Conservation (phyloP, 768 basidiomycete genomes). For the Phylloporus scabripes region DNA sequence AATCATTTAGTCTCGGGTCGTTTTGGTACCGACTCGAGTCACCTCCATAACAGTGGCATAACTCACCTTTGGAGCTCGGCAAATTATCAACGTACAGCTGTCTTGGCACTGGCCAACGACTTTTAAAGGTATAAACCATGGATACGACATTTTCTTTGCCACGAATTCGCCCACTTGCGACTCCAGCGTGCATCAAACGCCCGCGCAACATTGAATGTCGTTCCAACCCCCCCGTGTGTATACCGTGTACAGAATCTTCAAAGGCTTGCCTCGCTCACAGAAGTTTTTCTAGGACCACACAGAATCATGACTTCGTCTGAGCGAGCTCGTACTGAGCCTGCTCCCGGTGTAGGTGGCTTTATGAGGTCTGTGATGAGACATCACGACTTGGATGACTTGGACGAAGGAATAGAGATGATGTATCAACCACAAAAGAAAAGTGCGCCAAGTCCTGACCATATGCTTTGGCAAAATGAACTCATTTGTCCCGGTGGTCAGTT, state of each 20-base stretch:
- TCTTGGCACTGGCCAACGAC: not conserved
- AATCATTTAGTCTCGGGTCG: not conserved
- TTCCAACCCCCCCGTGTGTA: constrained; percentile 9
- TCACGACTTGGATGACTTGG: constrained; percentile 5
- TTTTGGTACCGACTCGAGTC: not conserved
- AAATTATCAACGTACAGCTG: not conserved
- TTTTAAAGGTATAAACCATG: not conserved
- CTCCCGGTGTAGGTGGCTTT: constrained; percentile 10
- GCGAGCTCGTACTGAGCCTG: constrained; percentile 19
- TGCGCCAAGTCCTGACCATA: constrained; percentile 4
- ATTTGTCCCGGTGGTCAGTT: constrained; percentile 18
- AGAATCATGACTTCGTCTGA: constrained; percentile 8
- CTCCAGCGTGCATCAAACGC: not conserved
- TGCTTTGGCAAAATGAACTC: not conserved
- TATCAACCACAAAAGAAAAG: constrained; percentile 13
- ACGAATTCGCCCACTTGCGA: not conserved
- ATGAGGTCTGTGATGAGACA: constrained; percentile 18
- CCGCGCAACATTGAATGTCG: constrained; percentile 8
- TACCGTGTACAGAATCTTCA: not conserved
- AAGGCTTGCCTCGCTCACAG: not conserved
- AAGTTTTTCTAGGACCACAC: constrained; percentile 6
- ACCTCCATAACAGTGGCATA: not conserved
- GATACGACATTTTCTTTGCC: not conserved
- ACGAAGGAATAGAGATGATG: constrained; percentile 11
- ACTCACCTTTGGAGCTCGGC: not conserved